Base-by-base conservation (phyloP, 805 yeast species). In the Candida chauliodis region DNA sequence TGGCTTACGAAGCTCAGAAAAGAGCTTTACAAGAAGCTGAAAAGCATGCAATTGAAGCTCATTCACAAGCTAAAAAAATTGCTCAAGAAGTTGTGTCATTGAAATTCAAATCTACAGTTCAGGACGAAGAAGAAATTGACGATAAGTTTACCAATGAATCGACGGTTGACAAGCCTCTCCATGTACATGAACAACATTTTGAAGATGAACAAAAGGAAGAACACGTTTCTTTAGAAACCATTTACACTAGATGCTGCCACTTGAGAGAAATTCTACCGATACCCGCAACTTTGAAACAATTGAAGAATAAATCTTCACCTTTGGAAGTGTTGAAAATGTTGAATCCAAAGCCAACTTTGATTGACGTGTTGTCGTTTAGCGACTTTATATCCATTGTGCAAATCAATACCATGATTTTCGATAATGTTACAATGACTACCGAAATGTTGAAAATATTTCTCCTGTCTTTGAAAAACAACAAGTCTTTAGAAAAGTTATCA, bases 231-330 rank as follows among this genome's bases (percentile, higher is more conserved):
- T 55, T 77, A 34, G 82, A 76, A 40, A 56, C 67, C 10, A 55
- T 76, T 11, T 76, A 76, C 48, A 87, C 96, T 1, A 69, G 97
- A 47, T 91, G 97, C 57, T 90, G 97, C 56, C 97, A 90, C 58
- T 66, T 90, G 43, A 69, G 97, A 41, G 97, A 90, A 52, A 90
- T 90, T 43, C 58, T 90, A 45, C 97, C 98, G 2, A 90, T 90
- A 35, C 91, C 95, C 3, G 91, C 95, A 2, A 88, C 91, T 5
- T 53, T 85, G 48, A 81, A 82, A 52, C 81, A 76, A 51, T 59
- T 76, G 43, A 75, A 73, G 40, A 65, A 70, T 44, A 76, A 75
- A 45, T 45, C 71, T 0, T 61, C 65, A 42, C 81, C 81, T 1
- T 58, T 76, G 34, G 76, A 73, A 41, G 80, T 76, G 13, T 55